phyloP scores from a whole-genome alignment of 2,329 filamentous ascomycete genomes.

The Colletotrichum tanaceti region DNA sequence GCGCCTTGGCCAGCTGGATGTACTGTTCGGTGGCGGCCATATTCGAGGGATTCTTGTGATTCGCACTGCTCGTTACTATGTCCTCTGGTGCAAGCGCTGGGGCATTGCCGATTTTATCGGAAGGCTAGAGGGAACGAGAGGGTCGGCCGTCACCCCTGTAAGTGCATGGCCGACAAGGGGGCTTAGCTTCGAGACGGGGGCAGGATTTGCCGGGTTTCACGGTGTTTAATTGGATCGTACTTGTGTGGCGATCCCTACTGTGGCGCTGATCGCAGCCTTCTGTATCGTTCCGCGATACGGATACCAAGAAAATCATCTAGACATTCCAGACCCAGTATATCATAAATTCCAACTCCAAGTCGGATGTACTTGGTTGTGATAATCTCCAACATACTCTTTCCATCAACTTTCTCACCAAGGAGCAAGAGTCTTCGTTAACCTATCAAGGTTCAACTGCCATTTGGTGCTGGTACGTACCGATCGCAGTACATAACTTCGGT shows the following conservation, averaged over 20 bases:
- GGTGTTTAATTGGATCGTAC: slow-evolving; percentile 22
- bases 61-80: slow-evolving; percentile 15
- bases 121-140: not conserved
- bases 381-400: too few relatives aligned
- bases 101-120: slow-evolving; percentile 17
- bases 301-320: not conserved
- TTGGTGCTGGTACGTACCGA: not conserved
- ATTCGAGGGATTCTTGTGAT: not conserved
- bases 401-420: too few relatives aligned
- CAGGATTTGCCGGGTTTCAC: slow-evolving; percentile 25
- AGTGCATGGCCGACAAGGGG: slow-evolving; percentile 32
- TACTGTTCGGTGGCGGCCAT: slow-evolving; percentile 47
- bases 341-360: not conserved
- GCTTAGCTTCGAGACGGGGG: slow-evolving; percentile 12
- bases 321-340: not conserved
- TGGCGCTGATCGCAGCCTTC: slow-evolving; percentile 32
- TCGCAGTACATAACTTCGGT: not conserved
- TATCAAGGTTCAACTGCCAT: not conserved
- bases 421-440: not conserved
- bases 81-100: slow-evolving; percentile 7
- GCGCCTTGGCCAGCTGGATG: slow-evolving; percentile 73
- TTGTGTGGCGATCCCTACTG: not conserved
- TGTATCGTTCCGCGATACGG: not conserved
- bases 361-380: not conserved
- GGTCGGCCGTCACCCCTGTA: slow-evolving; percentile 31